A percentile compares a stretch with the other conserved stretches of the same genome.
Conservation (phyloP, 164 flowering plant species). For the Chimonanthus salicifolius region DNA sequence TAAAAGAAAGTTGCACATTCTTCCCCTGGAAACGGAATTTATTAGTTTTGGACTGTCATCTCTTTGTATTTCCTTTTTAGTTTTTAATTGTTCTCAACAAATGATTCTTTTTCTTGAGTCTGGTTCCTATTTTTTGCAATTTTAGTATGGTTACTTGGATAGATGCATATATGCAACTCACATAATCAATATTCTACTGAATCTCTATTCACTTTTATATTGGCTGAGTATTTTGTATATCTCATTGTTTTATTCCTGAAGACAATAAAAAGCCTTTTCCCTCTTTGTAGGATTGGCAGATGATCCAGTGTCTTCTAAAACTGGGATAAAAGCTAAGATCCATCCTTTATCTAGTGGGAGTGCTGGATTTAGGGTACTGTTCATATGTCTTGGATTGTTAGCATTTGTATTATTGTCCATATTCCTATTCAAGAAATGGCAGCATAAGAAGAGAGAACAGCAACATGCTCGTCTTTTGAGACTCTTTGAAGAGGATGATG, state of each 20-base stretch:
- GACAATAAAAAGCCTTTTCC: neutral
- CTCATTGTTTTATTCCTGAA: neutral
- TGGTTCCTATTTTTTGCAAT: neutral
- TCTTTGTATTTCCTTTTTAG: neutral
- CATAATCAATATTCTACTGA: neutral
- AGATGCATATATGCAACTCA: neutral
- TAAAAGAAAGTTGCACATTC: too few relatives aligned
- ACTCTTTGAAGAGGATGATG: slow-evolving; percentile 90
- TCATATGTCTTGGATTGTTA: slow-evolving; percentile 39
- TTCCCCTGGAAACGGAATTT: neutral
- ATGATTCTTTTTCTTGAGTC: neutral
- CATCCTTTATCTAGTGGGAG: slow-evolving; percentile 23
- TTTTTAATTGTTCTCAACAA: neutral
- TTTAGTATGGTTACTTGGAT: neutral
- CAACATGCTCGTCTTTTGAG: slow-evolving; percentile 86
- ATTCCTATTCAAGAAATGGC: slow-evolving; percentile 69
- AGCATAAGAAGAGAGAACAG: slow-evolving; percentile 80
- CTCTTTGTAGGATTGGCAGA: slow-evolving; percentile 39
- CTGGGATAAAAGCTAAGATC: slow-evolving; percentile 21
- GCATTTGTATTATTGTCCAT: slow-evolving; percentile 37
- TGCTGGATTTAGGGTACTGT: slow-evolving; percentile 34
- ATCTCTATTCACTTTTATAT: neutral
- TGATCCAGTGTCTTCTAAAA: slow-evolving; percentile 39
- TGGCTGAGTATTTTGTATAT: neutral
- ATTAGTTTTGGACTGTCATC: neutral